Conservation (phyloP, 441 rosid species). For the Mallotus repandus region DNA sequence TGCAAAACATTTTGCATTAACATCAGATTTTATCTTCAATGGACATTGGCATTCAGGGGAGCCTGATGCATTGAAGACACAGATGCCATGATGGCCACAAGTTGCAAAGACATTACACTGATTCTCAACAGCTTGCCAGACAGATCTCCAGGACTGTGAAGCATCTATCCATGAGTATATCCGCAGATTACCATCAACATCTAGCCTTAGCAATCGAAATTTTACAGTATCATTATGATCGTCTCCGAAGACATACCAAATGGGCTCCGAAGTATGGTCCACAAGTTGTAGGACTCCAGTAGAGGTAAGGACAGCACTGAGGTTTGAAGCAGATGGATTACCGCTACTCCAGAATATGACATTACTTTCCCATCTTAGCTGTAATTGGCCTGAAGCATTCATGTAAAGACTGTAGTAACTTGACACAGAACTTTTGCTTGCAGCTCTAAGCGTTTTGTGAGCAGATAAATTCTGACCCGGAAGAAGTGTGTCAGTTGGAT, state of each 20-base stretch:
- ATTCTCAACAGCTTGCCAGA: conserved; percentile 90
- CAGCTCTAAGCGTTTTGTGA: conserved; percentile 52
- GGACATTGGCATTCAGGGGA: conserved; percentile 55
- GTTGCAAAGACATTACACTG: conserved; percentile 84
- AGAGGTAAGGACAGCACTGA: conserved; percentile 56
- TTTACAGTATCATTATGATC: conserved; percentile 62
- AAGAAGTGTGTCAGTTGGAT: conserved; percentile 67
- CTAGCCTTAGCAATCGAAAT: conserved; percentile 68
- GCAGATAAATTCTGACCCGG: conserved; percentile 60
- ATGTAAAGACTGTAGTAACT: conserved; percentile 68
- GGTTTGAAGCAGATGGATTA: conserved; percentile 37
- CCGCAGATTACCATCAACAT: conserved; percentile 75
- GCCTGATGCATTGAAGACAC: conserved; percentile 51
- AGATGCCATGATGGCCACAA: conserved; percentile 64
- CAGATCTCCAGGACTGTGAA: conserved; percentile 59
- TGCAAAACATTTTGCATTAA: conserved; percentile 48
- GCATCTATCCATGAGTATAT: conserved; percentile 65
- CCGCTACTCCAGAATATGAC: conserved; percentile 56
- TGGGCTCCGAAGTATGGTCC: conserved; percentile 35
- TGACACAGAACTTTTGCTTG: conserved; percentile 51
- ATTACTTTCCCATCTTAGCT: conserved; percentile 69
- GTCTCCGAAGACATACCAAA: conserved; percentile 62
- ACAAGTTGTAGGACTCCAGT: conserved; percentile 57
- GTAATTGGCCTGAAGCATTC: conserved; percentile 53
- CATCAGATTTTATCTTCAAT: conserved; percentile 27